Conservation (phyloP, 768 basidiomycete genomes). For the Rhodotorula toruloides region DNA sequence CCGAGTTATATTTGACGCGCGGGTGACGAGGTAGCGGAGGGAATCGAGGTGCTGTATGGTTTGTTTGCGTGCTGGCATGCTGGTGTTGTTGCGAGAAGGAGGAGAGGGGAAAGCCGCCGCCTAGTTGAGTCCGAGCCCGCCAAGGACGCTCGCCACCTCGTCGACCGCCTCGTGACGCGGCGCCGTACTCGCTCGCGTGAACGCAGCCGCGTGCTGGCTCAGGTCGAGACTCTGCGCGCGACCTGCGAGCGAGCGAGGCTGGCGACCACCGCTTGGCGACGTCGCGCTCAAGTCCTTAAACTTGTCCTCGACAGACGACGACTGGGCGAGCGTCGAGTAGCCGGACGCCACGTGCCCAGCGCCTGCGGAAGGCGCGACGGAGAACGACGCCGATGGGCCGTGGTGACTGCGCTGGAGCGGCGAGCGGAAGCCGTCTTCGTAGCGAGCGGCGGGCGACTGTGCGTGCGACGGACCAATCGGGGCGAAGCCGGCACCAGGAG, state of each 20-base stretch:
- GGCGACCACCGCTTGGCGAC: slow-evolving; percentile 42
- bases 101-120: neutral
- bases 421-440: neutral
- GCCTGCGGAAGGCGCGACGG: neutral
- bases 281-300: slow-evolving; percentile 18
- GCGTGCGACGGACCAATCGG: neutral
- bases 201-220: slow-evolving; percentile 56
- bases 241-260: slow-evolving; percentile 75
- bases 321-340: neutral
- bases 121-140: slow-evolving; percentile 24
- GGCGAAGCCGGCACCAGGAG: too few species aligned
- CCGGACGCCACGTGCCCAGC: neutral
- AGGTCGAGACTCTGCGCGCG: slow-evolving; percentile 86
- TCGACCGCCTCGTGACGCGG: slow-evolving; percentile 26
- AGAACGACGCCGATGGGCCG: slow-evolving; percentile 24
- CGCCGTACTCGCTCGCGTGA: slow-evolving; percentile 17
- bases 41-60: too few species aligned
- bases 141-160: slow-evolving; percentile 36
- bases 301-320: slow-evolving; percentile 22
- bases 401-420: slow-evolving; percentile 1
- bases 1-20: too few species aligned
- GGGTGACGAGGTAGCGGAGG: too few species aligned
- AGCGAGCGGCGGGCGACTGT: neutral
- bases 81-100: too few species aligned
- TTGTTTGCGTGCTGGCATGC: too few species aligned